Evolutionary conservation across 2,329 filamentous ascomycete genomes (phyloP), one percentile per base, ranked within the genome.

Genomic region (Aspergillus phoenicis): DNA sequence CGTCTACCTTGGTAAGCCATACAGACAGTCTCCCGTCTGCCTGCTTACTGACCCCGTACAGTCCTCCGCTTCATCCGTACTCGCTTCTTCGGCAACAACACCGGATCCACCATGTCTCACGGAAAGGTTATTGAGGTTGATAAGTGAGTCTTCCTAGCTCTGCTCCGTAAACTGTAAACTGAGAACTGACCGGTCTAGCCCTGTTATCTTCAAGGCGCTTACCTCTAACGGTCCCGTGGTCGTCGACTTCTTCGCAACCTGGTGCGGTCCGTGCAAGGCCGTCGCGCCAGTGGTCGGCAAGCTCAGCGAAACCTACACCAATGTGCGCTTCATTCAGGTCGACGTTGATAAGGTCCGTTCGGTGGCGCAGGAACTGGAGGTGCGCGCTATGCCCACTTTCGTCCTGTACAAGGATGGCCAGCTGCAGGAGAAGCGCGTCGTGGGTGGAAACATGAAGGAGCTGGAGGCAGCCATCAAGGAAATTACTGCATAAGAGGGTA

Each of bases 221-320:
- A 75, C 78, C 58, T 78, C 82, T 59, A 75, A 83, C 65, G 76
- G 73, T 26, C 80, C 91, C 65, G 77, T 80, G 58, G 75, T 84
- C 58, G 77, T 82, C 69, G 82, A 84, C 71, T 83, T 82, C 77
- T 82, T 81, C 70, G 82, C 82, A 13, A 80, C 81, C 64, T 86
- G 84, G 83, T 85, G 84, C 70, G 83, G 83, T 2, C 84, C 84
- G 28, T 86, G 84, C 78, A 83, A 83, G 68, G 76, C 80, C 36
- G 83, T 86, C 58, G 79, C 79, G 3, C 83, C 83, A 30, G 74
- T 81, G 63, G 81, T 85, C 69, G 79, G 81, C 58, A 74, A 81
- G 65, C 77, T 85, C 58, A 83, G 82, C 61, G 77, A 81, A 57
- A 77, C 79, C 49, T 82, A 85, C 68, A 68, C 75, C 24, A 78